phyloP scores from a whole-genome alignment of 2,329 filamentous ascomycete species.

The Fusarium sp. region DNA sequence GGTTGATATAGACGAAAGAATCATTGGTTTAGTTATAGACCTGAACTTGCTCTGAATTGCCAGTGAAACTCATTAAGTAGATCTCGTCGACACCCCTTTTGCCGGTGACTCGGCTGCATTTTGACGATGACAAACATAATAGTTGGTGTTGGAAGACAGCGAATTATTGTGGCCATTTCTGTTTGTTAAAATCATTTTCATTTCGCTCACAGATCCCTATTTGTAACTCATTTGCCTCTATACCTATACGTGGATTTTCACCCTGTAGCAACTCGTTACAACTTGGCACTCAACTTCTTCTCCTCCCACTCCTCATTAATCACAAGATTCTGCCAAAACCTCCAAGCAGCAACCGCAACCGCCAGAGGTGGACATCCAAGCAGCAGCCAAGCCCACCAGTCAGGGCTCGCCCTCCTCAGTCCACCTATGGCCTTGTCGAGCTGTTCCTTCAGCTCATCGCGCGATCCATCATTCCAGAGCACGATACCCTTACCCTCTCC shows the following conservation, averaged over 20 bases:
- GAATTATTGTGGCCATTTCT: no score
- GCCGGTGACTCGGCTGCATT: no score
- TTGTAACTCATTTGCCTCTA: background rate
- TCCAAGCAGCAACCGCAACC: constrained; percentile 74
- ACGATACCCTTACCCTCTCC: constrained; percentile 76
- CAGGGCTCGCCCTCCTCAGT: constrained; percentile 72
- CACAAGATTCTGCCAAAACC: constrained; percentile 75
- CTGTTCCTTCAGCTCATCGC: constrained; percentile 74
- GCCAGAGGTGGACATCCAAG: constrained; percentile 80
- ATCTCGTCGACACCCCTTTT: no score
- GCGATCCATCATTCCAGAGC: constrained; percentile 88
- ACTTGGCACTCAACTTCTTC: constrained; percentile 54
- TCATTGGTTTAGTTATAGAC: no score
- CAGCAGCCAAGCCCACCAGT: constrained; percentile 85
- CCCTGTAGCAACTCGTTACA: constrained; percentile 17
- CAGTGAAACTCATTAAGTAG: no score
- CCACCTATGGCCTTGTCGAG: constrained; percentile 73
- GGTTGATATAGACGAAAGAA: no score
- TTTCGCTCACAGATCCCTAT: no score
- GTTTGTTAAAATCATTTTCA: no score
- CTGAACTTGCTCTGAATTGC: no score
- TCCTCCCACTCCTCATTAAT: constrained; percentile 78
- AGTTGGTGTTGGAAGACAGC: no score
- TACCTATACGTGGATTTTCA: background rate
- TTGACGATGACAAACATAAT: no score